Conservation (phyloP, 208 protist species). For the Leishmania braziliensis region DNA sequence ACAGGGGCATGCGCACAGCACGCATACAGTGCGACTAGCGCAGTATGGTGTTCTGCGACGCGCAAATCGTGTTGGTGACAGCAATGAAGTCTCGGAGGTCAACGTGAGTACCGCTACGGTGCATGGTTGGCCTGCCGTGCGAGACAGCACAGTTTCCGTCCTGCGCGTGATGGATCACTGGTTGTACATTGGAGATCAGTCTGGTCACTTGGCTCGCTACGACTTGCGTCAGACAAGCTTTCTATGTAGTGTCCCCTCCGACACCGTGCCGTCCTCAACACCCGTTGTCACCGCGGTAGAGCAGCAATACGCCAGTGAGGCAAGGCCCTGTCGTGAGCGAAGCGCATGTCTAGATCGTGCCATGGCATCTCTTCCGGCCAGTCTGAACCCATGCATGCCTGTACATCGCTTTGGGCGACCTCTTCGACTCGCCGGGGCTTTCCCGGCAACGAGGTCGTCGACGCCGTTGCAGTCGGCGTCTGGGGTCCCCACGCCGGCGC, state of each 20-base stretch:
- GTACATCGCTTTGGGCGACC: conserved; percentile 16
- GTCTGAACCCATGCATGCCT: conserved; percentile 18
- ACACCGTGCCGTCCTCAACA: neutral
- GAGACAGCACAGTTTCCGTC: conserved; percentile 16
- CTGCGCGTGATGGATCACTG: conserved; percentile 23
- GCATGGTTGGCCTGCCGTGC: neutral
- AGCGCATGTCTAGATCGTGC: neutral
- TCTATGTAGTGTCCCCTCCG: neutral
- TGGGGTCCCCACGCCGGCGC: neutral
- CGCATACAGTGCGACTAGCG: conserved; percentile 13
- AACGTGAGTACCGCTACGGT: neutral
- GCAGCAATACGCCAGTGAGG: neutral
- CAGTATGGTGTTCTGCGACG: conserved; percentile 10
- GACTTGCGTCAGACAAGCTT: conserved; percentile 18
- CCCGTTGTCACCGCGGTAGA: neutral
- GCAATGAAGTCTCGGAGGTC: neutral
- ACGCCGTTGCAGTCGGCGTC: neutral
- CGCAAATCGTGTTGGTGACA: conserved; percentile 13
- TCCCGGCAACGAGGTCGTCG: neutral
- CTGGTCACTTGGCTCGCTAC: conserved; percentile 26
- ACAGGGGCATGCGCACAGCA: neutral
- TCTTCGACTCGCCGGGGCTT: neutral
- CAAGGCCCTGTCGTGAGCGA: neutral
- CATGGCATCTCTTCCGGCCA: neutral
- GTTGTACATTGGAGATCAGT: conserved; percentile 32